Evolutionary conservation across 805 yeast species (phyloP).

Genomic region (Zygosaccharomyces siamensis): DNA sequence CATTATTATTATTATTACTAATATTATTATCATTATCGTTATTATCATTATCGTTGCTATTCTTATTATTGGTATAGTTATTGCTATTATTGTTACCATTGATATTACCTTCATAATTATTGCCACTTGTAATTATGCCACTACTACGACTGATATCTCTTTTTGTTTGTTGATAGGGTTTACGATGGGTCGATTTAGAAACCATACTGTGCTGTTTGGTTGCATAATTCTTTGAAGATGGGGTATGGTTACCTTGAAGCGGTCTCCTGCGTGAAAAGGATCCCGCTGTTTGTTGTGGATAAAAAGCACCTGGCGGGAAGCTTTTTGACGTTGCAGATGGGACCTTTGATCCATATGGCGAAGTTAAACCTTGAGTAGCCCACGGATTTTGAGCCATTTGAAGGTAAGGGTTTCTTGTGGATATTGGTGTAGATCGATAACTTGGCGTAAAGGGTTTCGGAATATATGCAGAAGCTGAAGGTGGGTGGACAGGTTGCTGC

Average conservation of each 20-base stretch:
- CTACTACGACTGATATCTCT: slow-evolving; percentile 1
- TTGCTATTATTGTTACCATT: too few relatives aligned
- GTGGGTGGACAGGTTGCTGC: slow-evolving; percentile 22
- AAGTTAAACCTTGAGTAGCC: slow-evolving; percentile 11
- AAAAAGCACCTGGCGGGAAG: slow-evolving; percentile 13
- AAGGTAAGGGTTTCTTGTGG: slow-evolving; percentile 17
- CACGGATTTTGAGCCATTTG: slow-evolving; percentile 14
- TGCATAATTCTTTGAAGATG: slow-evolving; percentile 12
- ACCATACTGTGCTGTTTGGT: slow-evolving; percentile 17
- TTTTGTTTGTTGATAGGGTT: slow-evolving; percentile 12
- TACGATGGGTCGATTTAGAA: slow-evolving; percentile 17
- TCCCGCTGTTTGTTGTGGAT: slow-evolving; percentile 14
- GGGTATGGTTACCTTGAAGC: slow-evolving; percentile 10
- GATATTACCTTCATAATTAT: neutral
- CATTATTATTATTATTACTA: neutral
- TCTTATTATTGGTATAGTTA: neutral
- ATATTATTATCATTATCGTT: neutral
- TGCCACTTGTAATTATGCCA: neutral
- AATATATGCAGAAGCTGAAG: slow-evolving; percentile 12
- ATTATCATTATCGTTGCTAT: neutral
- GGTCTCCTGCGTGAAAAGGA: slow-evolving; percentile 16
- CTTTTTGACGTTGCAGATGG: slow-evolving; percentile 15
- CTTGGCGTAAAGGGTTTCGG: slow-evolving; percentile 21
- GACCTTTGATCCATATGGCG: slow-evolving; percentile 14
- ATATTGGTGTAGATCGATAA: slow-evolving; percentile 20